Evolutionary conservation across 768 basidiomycete species (phyloP), one percentile per base, ranked within the genome.

Genomic region (Suillus lakei): DNA sequence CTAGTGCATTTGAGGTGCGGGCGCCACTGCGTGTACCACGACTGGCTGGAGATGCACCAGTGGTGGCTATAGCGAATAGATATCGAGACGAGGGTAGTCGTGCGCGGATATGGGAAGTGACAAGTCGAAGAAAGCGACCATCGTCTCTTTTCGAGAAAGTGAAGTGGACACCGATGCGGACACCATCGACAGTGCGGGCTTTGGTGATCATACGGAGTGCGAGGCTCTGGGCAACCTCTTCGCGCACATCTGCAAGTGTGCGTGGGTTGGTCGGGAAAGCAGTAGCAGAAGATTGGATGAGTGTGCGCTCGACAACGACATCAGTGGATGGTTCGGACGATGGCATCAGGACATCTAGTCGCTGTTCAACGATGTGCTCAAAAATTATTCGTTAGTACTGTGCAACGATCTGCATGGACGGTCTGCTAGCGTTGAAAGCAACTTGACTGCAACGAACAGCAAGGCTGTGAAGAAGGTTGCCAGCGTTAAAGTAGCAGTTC

Each of bases 111-210:
- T 80, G 73, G 15, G 76, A 74, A 13, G 88, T 87, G 32, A 93
- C 82, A 64, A 79, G 80, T 18, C 82, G 77, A 16, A 92, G 76
- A 73, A 91, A 91, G 44, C 77, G 69, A 41, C 85, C 82, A 61
- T 89, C 88, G 62, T 88, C 81, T 30, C 73, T 77, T 65, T 85
- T 87, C 0, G 89, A 83, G 63, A 90, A 82, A 15, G 88, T 86
- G 26, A 89, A 76, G 60, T 84, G 76, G 18, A 93, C 88, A 44
- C 88, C 87, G 59, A 89, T 79, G 60, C 84, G 83, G 16, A 85
- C 83, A 51, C 83, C 86, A 67, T 91, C 86, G 36, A 85, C 67
- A 1, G 68, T 69, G 69, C 84, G 80, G 2, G 86, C 81, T 64
- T 84, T 83, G 41, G 78, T 84, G 65, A 88, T 79, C 2, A 84